phyloP scores from a whole-genome alignment of 169 alveolate genomes.

The Cryptosporidium meleagridis region DNA sequence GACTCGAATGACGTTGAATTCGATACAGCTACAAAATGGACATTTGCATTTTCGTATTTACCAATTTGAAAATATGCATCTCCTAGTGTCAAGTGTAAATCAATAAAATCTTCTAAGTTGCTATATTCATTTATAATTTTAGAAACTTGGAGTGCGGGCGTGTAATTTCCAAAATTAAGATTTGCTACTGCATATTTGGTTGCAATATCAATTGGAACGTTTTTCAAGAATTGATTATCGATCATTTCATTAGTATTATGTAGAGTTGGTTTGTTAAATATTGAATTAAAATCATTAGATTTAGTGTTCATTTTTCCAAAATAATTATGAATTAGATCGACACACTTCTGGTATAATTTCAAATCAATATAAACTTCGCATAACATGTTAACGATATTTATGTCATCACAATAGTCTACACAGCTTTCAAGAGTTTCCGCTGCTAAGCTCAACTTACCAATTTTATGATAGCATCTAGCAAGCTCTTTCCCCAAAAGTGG shows the following conservation, averaged over 20 bases:
- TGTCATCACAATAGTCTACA: slow-evolving; percentile 13
- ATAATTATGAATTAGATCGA: slow-evolving; percentile 24
- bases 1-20: not conserved
- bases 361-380: slow-evolving; percentile 69
- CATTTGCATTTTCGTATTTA: slow-evolving; percentile 23
- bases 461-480: slow-evolving; percentile 73
- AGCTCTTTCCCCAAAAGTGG: slow-evolving; percentile 70
- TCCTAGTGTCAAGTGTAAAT: slow-evolving; percentile 34
- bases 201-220: slow-evolving; percentile 55
- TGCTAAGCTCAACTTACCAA: slow-evolving; percentile 51
- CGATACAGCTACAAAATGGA: not conserved
- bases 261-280: not conserved
- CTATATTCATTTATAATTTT: slow-evolving; percentile 14
- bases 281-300: not conserved
- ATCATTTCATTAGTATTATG: not conserved
- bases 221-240: not conserved
- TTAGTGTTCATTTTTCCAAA: not conserved
- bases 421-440: slow-evolving; percentile 73
- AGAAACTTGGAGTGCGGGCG: slow-evolving; percentile 35
- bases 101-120: slow-evolving; percentile 24
- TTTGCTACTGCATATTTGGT: slow-evolving; percentile 65
- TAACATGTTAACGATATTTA: slow-evolving; percentile 51
- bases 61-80: slow-evolving; percentile 65
- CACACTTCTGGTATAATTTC: slow-evolving; percentile 53
- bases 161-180: slow-evolving; percentile 20